Conservation (phyloP, 345 rosid species). For the Eutrema japonicum region DNA sequence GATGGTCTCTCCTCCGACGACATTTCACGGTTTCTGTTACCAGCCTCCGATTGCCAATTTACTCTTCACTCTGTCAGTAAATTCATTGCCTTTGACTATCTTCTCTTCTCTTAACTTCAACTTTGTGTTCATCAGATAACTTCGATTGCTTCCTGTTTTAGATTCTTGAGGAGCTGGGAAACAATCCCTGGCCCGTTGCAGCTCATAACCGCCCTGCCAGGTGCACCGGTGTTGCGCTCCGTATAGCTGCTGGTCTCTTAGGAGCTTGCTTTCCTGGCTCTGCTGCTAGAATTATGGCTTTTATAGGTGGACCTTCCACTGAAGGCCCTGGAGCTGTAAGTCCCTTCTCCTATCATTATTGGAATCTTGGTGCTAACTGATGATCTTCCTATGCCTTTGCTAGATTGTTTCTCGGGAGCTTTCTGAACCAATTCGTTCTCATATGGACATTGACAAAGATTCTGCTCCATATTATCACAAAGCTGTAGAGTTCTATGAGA, state of each 20-base stretch:
- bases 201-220: conserved; percentile 77
- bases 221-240: conserved; percentile 89
- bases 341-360: conserved; percentile 22
- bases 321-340: conserved; percentile 88
- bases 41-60: conserved; percentile 85
- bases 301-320: conserved; percentile 93
- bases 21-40: conserved; percentile 86
- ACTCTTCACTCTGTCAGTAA: conserved; percentile 68
- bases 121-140: not conserved
- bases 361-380: not conserved
- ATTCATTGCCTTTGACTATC: not conserved
- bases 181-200: conserved; percentile 80
- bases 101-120: not conserved
- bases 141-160: conserved; percentile 28
- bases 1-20: conserved; percentile 89
- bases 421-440: conserved; percentile 94
- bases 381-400: conserved; percentile 14
- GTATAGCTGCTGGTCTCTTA: conserved; percentile 81
- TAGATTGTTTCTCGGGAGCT: conserved; percentile 87
- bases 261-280: conserved; percentile 97
- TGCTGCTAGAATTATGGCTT: conserved; percentile 95
- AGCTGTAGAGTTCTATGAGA: conserved; percentile 81
- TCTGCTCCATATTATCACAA: conserved; percentile 75
- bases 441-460: conserved; percentile 91
- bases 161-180: conserved; percentile 88